Conservation (phyloP, 1,139 yeast species). For the Nadsonia starkeyi-henricii region DNA sequence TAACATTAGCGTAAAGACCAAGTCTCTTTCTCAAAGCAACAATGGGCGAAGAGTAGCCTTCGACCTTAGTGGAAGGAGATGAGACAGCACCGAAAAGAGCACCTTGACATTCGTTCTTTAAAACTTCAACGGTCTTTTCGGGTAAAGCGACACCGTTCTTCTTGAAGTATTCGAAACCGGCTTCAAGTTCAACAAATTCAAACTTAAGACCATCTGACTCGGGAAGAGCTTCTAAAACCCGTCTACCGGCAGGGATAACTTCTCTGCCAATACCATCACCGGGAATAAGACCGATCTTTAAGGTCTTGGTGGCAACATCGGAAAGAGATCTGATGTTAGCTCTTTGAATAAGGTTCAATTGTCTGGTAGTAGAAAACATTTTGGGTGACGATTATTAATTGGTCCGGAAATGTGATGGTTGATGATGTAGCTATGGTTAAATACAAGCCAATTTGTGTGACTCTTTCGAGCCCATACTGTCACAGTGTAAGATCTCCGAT, state of each 20-base stretch:
- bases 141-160: conserved; percentile 92
- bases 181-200: conserved; percentile 76
- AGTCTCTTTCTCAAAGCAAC: conserved; percentile 92
- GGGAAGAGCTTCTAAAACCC: conserved; percentile 71
- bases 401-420: neutral
- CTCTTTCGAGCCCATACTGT: neutral
- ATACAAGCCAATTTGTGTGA: neutral
- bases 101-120: conserved; percentile 80
- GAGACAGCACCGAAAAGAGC: conserved; percentile 94
- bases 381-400: neutral
- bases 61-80: conserved; percentile 87
- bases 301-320: neutral
- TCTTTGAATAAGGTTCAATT: neutral
- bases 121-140: conserved; percentile 71
- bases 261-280: conserved; percentile 98
- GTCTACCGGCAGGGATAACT: conserved; percentile 89
- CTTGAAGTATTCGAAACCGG: conserved; percentile 89
- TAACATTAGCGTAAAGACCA: conserved; percentile 90
- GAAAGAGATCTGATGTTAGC: neutral
- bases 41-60: conserved; percentile 94
- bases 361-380: neutral
- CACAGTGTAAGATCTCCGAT: neutral
- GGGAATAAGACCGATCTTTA: conserved; percentile 44
- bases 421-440: too few species aligned
- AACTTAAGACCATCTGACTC: conserved; percentile 60